Base-by-base conservation (phyloP, 2,329 filamentous ascomycete species). In the Chaetomiaceae sp. region DNA sequence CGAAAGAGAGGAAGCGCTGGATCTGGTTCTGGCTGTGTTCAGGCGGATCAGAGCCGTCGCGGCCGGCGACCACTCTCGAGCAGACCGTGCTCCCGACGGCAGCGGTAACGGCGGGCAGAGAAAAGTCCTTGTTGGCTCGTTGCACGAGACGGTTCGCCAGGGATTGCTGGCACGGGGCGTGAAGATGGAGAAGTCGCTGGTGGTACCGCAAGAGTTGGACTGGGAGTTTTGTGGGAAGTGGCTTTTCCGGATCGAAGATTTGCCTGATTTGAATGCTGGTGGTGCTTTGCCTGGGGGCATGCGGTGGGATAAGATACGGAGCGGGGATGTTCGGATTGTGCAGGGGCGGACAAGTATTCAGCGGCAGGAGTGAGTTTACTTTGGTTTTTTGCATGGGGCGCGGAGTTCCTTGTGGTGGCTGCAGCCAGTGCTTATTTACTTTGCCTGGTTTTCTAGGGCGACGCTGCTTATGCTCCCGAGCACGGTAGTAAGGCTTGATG, bases 291-390 rank as follows among this genome's bases (percentile, higher is more conserved):
- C 75, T 0, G 57, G 70, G 0, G 80, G 74, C 0, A 69, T 87
- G 66, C 41, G 64, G 7, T 89, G 84, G 83, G 80, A 75, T 5
- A 57, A 62, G 1, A 70, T 85, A 1, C 66, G 69, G 9, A 62
- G 67, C n/a, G 67, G 71, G 56, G 81, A 89, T 62, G 77, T 82
- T 7, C 67, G 66, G 7, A 63, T 83, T n/a, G 79, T 86, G 5
- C 65, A 78, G 27, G 71, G 72, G 2, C 64, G 81, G 46, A 82
- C 80, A 11, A 57, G 75, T 18, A 81, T 89, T 30, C 78, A 77
- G 1, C 73, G 84, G 29, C 73, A 74, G 25, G 75, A 79, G 68
- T 73, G 69, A 62, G 66, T 74, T 65, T 52, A n/a, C 34, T 20
- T 20, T 51, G n/a, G 30, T 30, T 20, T 38, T 37, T 29, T 21